Conservation (phyloP, 2,329 filamentous ascomycete species). For the Anthostomella pinea region DNA sequence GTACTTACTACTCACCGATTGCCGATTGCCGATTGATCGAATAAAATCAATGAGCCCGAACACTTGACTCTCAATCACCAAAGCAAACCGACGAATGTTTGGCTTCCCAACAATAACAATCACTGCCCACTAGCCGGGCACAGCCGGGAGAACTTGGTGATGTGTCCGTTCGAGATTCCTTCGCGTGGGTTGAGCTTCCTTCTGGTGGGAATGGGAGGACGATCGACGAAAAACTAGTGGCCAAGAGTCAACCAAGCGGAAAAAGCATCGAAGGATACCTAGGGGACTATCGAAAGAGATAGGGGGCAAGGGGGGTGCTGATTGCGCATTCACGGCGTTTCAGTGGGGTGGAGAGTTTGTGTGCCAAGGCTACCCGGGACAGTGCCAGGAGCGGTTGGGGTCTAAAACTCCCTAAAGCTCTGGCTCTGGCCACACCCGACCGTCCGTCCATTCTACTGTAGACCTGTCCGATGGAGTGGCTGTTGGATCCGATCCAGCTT, state of each 20-base stretch:
- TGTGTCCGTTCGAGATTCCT: neutral
- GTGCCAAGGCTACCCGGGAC: slow-evolving; percentile 20
- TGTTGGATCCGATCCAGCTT: slow-evolving; percentile 12
- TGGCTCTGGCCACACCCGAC: slow-evolving; percentile 18
- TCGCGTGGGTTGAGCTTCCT: too few species aligned
- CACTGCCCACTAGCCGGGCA: too few species aligned
- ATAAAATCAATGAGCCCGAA: too few species aligned
- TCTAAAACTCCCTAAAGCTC: slow-evolving; percentile 24
- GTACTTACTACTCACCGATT: too few species aligned
- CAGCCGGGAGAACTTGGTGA: too few species aligned
- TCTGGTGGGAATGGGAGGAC: too few species aligned
- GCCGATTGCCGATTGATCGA: too few species aligned
- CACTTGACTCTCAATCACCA: too few species aligned
- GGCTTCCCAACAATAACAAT: too few species aligned
- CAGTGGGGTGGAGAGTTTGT: slow-evolving; percentile 27
- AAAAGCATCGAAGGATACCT: slow-evolving; percentile 18
- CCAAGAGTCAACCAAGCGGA: slow-evolving; percentile 14
- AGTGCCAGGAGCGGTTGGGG: slow-evolving; percentile 24
- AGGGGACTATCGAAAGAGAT: slow-evolving; percentile 7
- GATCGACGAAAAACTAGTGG: neutral
- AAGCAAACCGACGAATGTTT: too few species aligned
- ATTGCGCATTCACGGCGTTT: slow-evolving; percentile 31
- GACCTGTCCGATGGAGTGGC: slow-evolving; percentile 15
- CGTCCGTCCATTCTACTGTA: slow-evolving; percentile 17
- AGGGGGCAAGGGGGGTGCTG: slow-evolving; percentile 20